Base-by-base conservation (phyloP, 768 basidiomycete species). In the Sutorius australiensis region DNA sequence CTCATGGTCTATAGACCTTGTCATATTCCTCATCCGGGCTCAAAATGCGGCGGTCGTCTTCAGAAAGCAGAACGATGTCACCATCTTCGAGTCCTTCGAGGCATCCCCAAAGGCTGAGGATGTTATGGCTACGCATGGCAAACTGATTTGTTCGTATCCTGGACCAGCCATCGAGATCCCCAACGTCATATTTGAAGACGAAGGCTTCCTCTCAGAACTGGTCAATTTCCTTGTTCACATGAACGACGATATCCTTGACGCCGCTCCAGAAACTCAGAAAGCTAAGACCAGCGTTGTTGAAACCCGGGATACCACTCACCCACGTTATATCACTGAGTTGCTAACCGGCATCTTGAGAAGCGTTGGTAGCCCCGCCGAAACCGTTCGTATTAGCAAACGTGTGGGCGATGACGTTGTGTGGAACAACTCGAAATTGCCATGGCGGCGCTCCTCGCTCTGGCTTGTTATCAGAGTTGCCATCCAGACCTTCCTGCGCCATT, bases 241-340 rank as follows among this genome's bases (percentile, higher is more conserved):
- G 39, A 21, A 40, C 19, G 13, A 21, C 14, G 27, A 42, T 42
- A 4, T 42, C 16, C 41, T 42, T 16, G 40, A 41, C 27, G 11
- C 40, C 13, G 10, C 68, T 6, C 57, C 76, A 2, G 67, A 58
- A 1, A 75, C 69, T 2, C 61, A 12, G 8, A 80, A 80, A 58
- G 77, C 74, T 3, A 61, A 62, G 14, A 68, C 68, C 2, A 54
- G 50, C 8, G 67, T 74, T 7, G 17, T 44, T 9, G 80, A 81
- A 61, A 44, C 55, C 9, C 66, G 79, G 6, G 75, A 76, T 24
- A 75, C 74, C 0, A 40, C 67, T 0, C 61, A 81, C 53, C 77
- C 77, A 1, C 72, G 74, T 1, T 79, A 79, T 47, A 78, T 83
- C 56, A 76, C 78, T 2, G 69, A 78, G 48, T 60, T 81, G 6